Evolutionary conservation across 1,284 basidiomycete species (phyloP).

Genomic region (Psilocybe mexicana): DNA sequence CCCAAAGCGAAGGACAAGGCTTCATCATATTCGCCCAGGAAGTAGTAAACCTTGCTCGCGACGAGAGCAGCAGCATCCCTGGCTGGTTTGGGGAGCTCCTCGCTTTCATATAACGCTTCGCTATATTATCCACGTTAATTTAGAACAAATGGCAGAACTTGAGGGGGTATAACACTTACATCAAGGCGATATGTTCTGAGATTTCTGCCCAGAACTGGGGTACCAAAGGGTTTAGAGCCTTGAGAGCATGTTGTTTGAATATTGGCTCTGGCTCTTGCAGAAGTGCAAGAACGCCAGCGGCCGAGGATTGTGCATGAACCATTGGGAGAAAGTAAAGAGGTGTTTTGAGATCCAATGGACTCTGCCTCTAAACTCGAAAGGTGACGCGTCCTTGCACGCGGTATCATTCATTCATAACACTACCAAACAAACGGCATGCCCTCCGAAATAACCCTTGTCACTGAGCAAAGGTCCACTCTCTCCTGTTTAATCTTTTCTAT

Average conservation of each 20-base stretch:
- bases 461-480: constrained; percentile 6
- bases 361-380: constrained; percentile 21
- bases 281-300: constrained; percentile 87
- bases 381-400: constrained; percentile 45
- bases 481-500: constrained; percentile 17
- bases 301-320: constrained; percentile 76
- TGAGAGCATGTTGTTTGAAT: constrained; percentile 89
- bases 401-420: constrained; percentile 28
- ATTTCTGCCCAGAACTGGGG: constrained; percentile 98
- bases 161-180: constrained; percentile 56
- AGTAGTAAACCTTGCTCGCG: constrained; percentile 95
- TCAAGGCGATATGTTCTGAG: constrained; percentile 86
- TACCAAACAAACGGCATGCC: constrained; percentile 25
- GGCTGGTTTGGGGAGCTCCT: constrained; percentile 69
- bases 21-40: constrained; percentile 91
- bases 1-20: constrained; percentile 90
- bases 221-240: constrained; percentile 79
- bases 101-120: constrained; percentile 86
- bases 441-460: constrained; percentile 35
- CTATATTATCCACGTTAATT: constrained; percentile 43
- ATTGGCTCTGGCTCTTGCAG: constrained; percentile 85
- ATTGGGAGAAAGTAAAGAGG: constrained; percentile 36
- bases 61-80: constrained; percentile 85
- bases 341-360: constrained; percentile 19
- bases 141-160: constrained; percentile 10